Evolutionary conservation across 2,329 filamentous ascomycete genomes (phyloP), one percentile per base, ranked within the genome.

Genomic region (Hypoxylon sp.): DNA sequence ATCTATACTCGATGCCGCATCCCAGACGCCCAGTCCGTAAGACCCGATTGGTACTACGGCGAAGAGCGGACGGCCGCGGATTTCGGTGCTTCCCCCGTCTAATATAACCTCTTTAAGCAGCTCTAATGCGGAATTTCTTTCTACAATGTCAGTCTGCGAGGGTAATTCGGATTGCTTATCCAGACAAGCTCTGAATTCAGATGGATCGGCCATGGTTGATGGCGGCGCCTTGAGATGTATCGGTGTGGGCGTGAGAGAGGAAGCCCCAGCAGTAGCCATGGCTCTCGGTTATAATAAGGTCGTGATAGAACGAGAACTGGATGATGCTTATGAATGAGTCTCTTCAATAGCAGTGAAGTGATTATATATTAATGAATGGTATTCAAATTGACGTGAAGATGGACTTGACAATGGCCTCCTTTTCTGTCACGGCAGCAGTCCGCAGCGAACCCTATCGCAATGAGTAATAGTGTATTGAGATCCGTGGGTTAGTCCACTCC

Each of bases 41-140:
- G 87, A 89, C 0, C 87, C 88, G n/a, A 89, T 84, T 0, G 86
- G 79, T 4, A 84, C 77, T 6, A 89, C 67, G 1, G 86, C 74
- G 31, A 88, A 73, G 1, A 78, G 69, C 11, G 73, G 69, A 2
- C 69, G 67, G 6, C 71, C 67, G 17, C 72, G 60, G 35, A 48
- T 35, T 15, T 57, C 21, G 21, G 17, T 55, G 23, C 46, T 65
- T 1, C 65, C 66, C 6, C 70, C 57, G 38, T 81, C 74, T 41
- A 76, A 60, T 40, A 83, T 62, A 27, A 78, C 67, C 2, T 70
- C 61, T 53, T 79, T 77, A 2, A 88, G 71, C 0, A 82, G 57
- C 4, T 68, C 63, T 4, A 87, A 72, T 0, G 81, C 83, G 13
- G 72, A 62, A 55, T 75, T 73, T 26, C 84, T 75, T 15, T 66